Conservation (phyloP, 2,329 filamentous ascomycete species). For the Dendryphion nanum region DNA sequence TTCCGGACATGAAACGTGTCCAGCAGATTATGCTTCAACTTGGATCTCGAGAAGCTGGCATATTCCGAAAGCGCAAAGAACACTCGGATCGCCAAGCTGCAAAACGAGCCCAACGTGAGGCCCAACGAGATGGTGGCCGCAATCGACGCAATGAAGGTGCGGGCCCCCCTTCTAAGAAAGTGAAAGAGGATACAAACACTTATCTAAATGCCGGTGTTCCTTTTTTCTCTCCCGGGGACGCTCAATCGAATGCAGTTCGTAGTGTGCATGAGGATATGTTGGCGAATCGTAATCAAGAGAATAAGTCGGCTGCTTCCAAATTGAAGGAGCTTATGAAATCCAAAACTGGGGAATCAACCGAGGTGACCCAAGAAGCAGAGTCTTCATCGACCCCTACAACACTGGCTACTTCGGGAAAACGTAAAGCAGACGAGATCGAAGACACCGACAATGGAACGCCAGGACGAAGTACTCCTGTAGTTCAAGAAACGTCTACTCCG, state of each 20-base stretch:
- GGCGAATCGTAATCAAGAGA: conserved; percentile 76
- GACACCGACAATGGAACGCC: conserved; percentile 60
- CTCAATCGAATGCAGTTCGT: conserved; percentile 36
- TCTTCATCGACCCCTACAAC: conserved; percentile 8
- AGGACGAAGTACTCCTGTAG: conserved; percentile 57
- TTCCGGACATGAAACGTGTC: conserved; percentile 80
- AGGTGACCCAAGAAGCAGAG: conserved; percentile 22
- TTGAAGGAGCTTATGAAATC: conserved; percentile 70
- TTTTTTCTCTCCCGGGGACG: conserved; percentile 37
- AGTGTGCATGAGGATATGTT: conserved; percentile 84
- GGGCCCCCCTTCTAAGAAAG: conserved; percentile 28
- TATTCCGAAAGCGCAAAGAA: conserved; percentile 86
- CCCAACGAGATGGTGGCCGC: conserved; percentile 33
- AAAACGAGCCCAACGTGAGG: conserved; percentile 58
- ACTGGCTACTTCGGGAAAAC: conserved; percentile 55
- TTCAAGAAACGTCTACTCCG: conserved; percentile 47
- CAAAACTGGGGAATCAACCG: conserved; percentile 30
- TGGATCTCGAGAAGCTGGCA: conserved; percentile 88
- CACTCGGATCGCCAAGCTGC: conserved; percentile 81
- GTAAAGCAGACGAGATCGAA: conserved; percentile 72
- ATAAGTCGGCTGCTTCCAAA: conserved; percentile 90
- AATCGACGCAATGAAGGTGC: conserved; percentile 23
- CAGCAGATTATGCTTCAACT: conserved; percentile 86
- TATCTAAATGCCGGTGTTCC: conserved; percentile 34
- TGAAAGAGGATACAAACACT: conserved; percentile 35